Conservation (phyloP, 2,329 filamentous ascomycete genomes). For the Trichoderma atrobrunneum region DNA sequence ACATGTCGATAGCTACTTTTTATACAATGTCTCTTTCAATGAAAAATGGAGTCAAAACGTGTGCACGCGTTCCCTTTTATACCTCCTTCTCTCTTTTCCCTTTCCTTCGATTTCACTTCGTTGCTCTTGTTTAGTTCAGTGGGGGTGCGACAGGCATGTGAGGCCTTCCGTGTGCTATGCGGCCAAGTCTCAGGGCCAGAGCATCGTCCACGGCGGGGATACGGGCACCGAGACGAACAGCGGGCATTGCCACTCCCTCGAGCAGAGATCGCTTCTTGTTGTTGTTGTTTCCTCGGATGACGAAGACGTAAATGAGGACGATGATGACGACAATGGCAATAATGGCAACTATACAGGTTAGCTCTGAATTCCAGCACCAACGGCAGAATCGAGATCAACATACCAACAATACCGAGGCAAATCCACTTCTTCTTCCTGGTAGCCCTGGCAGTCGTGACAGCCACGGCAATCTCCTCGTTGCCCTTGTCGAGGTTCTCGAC, state of each 20-base stretch:
- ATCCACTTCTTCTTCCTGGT: constrained; percentile 96
- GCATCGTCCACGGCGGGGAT: neutral
- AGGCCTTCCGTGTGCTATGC: neutral
- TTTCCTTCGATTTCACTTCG: neutral
- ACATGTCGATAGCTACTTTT: constrained; percentile 21
- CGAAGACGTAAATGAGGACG: constrained; percentile 49
- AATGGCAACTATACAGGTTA: constrained; percentile 47
- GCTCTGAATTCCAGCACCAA: neutral
- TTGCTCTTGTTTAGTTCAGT: neutral
- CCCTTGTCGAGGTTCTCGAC: constrained; percentile 80
- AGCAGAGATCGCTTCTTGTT: constrained; percentile 34
- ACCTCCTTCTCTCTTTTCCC: neutral
- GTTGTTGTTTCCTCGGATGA: constrained; percentile 35
- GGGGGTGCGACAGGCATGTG: constrained; percentile 8
- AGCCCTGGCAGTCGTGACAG: constrained; percentile 75
- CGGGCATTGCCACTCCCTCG: constrained; percentile 17
- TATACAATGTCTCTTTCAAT: constrained; percentile 22
- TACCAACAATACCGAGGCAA: constrained; percentile 73
- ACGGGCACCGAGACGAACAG: neutral
- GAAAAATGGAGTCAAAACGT: constrained; percentile 13
- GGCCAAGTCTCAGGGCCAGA: neutral
- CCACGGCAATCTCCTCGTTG: constrained; percentile 78
- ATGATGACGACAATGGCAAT: constrained; percentile 51
- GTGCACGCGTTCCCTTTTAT: neutral
- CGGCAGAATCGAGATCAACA: constrained; percentile 26